These are phyloP conservation scores for Pseudogymnoascus sp. DNA, from an alignment of 2,329 filamentous ascomycete species.

Conservation along the genomic window DNA sequence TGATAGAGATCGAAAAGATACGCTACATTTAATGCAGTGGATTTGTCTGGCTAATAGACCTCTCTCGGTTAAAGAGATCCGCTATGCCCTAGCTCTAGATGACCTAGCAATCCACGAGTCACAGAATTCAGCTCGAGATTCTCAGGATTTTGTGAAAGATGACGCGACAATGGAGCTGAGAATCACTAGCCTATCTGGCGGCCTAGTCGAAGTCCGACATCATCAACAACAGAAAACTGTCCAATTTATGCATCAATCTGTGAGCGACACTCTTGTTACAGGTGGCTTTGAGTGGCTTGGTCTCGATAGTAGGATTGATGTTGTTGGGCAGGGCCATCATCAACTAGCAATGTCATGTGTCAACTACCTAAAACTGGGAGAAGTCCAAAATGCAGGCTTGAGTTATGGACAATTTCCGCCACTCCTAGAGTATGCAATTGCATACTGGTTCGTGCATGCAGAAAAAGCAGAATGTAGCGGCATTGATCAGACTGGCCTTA, in stretches of 20 bases:
- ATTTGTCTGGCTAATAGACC: constrained; percentile 13
- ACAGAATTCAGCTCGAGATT: neutral
- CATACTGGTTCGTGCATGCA: constrained; percentile 14
- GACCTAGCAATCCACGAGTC: neutral
- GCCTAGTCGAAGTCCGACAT: constrained; percentile 16
- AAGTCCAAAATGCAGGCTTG: neutral
- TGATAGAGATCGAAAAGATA: constrained; percentile 10
- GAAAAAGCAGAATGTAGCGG: constrained; percentile 7
- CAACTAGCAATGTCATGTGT: constrained; percentile 13
- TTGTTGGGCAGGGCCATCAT: constrained; percentile 13
- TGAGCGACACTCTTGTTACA: neutral
- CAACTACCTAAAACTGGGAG: constrained; percentile 12
- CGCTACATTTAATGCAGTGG: constrained; percentile 16
- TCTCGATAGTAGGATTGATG: neutral
- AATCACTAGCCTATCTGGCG: constrained; percentile 17
- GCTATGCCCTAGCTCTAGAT: neutral
- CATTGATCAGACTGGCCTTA: neutral
- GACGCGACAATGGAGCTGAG: constrained; percentile 18
- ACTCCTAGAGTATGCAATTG: constrained; percentile 4
- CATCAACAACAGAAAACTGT: constrained; percentile 18
- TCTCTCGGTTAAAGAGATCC: constrained; percentile 11
- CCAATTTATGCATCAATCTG: constrained; percentile 29
- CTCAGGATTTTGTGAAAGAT: constrained; percentile 12
- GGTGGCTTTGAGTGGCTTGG: neutral
- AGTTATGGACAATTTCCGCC: neutral